Conservation (phyloP, 75 land plant species). For the Pinus taeda region DNA sequence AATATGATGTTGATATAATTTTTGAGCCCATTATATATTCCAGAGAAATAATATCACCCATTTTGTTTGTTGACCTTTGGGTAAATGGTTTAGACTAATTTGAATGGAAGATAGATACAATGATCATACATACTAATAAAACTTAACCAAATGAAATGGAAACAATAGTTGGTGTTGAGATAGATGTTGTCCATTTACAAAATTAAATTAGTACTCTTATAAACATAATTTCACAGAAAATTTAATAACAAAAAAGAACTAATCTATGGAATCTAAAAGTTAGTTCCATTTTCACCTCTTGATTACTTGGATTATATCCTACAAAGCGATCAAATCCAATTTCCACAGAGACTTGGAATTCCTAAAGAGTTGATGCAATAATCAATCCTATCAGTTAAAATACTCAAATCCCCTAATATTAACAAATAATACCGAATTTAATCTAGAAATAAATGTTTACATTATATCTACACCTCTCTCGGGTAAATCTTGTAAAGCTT, state of each 20-base stretch:
- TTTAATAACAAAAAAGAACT: not conserved
- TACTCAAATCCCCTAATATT: not conserved
- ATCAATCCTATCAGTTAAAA: not conserved
- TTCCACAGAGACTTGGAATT: conserved; percentile 79
- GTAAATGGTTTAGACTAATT: conserved; percentile 29
- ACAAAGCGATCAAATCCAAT: conserved; percentile 50
- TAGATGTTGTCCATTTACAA: conserved; percentile 24
- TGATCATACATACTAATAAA: conserved; percentile 49
- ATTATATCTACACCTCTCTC: conserved; percentile 48
- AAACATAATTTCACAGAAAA: not conserved
- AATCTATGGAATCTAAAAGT: not conserved
- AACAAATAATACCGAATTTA: not conserved
- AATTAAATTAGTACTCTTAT: not conserved
- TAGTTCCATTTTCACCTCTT: conserved; percentile 27
- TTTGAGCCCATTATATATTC: too few relatives aligned
- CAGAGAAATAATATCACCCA: not conserved
- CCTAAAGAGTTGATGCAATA: conserved; percentile 55
- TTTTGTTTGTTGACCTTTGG: conserved; percentile 42
- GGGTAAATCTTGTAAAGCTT: conserved; percentile 77
- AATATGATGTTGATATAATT: not conserved
- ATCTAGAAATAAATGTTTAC: not conserved
- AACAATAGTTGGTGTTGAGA: conserved; percentile 65
- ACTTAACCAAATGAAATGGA: conserved; percentile 61
- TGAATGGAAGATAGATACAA: conserved; percentile 47
- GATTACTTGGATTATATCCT: conserved; percentile 19